Evolutionary conservation across 2,329 filamentous ascomycete species (phyloP).

Genomic region (Microsporum audouinii): DNA sequence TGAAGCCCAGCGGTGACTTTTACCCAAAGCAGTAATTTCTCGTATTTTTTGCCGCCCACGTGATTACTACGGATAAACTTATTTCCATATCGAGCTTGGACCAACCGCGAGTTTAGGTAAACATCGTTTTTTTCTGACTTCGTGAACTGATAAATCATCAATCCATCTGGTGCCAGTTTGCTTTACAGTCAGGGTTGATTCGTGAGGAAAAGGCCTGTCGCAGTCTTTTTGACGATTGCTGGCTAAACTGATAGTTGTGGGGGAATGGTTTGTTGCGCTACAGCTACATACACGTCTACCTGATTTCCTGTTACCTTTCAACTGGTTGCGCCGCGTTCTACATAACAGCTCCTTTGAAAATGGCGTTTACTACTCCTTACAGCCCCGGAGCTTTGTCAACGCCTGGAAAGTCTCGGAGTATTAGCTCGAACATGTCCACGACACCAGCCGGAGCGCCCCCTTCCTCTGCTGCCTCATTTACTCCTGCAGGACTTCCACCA

Average conservation of each 20-base stretch:
- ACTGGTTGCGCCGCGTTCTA: neutral
- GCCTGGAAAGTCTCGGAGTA: constrained; percentile 28
- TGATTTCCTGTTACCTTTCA: neutral
- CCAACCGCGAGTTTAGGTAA: neutral
- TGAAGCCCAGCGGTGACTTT: neutral
- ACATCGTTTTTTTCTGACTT: neutral
- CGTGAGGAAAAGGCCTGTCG: too few species aligned
- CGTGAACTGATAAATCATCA: neutral
- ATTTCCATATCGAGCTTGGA: neutral
- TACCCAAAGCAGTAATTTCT: neutral
- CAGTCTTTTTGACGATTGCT: neutral
- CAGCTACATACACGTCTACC: neutral
- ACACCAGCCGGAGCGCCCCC: constrained; percentile 48
- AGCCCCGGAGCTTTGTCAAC: constrained; percentile 30
- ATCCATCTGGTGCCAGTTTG: neutral
- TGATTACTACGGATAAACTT: neutral
- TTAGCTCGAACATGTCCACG: constrained; percentile 39
- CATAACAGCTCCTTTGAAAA: neutral
- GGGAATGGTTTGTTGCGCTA: neutral
- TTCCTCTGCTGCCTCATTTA: constrained; percentile 40
- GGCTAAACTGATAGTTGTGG: neutral
- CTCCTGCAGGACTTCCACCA: constrained; percentile 42
- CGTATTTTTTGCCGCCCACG: neutral
- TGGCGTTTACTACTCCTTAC: constrained; percentile 29
- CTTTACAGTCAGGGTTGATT: neutral